phyloP scores from a whole-genome alignment of 371 early-diverging fungal species.

The Cokeromyces recurvatus region DNA sequence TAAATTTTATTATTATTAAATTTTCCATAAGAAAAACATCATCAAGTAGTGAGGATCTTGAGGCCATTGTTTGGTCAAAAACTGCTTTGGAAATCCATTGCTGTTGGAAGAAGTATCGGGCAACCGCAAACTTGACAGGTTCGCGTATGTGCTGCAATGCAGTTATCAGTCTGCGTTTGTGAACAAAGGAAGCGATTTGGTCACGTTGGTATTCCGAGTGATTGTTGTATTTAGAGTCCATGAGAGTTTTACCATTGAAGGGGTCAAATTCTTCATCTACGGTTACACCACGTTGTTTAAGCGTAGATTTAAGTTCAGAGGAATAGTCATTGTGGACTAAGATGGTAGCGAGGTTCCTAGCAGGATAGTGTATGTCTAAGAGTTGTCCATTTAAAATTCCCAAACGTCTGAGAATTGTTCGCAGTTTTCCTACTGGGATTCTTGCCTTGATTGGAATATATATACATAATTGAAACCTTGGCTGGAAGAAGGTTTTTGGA shows the following conservation, averaged over 20 bases:
- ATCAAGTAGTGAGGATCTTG: no score
- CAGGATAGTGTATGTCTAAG: slow-evolving; percentile 10
- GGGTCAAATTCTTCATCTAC: background rate
- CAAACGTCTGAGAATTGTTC: background rate
- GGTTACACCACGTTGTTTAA: background rate
- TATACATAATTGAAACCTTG: slow-evolving; percentile 14
- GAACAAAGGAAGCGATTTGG: background rate
- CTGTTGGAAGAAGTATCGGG: slow-evolving; percentile 3
- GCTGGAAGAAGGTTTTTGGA: slow-evolving; percentile 1
- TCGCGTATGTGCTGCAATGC: background rate
- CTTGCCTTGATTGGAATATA: slow-evolving; percentile 3
- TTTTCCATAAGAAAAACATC: no score
- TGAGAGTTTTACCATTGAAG: background rate
- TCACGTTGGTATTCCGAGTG: background rate
- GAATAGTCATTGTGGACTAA: slow-evolving; percentile 9
- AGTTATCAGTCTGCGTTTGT: no score
- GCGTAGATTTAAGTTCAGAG: background rate
- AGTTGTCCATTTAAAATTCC: background rate
- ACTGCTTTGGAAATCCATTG: background rate
- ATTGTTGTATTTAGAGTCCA: background rate
- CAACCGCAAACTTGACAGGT: slow-evolving; percentile 1
- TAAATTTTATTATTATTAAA: no score
- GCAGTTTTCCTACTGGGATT: background rate
- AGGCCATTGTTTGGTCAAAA: background rate
- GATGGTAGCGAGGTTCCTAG: background rate